Evolutionary conservation across 2,329 filamentous ascomycete genomes (phyloP).

Genomic region (Chaetothyriales sp.): DNA sequence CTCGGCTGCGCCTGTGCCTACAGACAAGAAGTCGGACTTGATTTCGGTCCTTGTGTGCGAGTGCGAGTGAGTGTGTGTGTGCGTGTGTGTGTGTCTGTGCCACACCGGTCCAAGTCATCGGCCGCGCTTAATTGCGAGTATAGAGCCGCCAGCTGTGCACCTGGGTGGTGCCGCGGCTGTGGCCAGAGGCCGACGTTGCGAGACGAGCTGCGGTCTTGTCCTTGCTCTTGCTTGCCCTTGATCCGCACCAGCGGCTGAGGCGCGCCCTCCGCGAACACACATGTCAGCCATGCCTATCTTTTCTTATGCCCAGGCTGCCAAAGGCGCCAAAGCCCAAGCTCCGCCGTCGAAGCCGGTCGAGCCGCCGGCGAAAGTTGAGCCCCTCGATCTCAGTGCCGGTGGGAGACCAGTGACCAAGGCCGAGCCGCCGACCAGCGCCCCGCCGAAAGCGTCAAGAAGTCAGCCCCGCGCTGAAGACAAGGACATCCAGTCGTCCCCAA

Average conservation of each 20-base stretch:
- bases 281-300: slow-evolving; percentile 44
- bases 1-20: neutral
- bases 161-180: neutral
- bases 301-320: slow-evolving; percentile 91
- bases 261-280: slow-evolving; percentile 4
- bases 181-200: neutral
- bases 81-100: too few relatives aligned
- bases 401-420: neutral
- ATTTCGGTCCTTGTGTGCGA: neutral
- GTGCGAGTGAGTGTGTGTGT: too few relatives aligned
- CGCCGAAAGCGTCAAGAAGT: neutral
- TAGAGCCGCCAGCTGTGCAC: neutral
- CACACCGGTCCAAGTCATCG: neutral
- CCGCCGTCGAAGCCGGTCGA: neutral
- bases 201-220: neutral
- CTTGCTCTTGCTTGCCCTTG: neutral
- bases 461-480: neutral
- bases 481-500: neutral
- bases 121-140: neutral
- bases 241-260: neutral
- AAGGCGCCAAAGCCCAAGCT: slow-evolving; percentile 40
- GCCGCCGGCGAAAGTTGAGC: neutral
- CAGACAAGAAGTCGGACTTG: neutral
- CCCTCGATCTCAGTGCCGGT: neutral
- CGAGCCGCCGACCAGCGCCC: neutral